phyloP scores from a whole-genome alignment of 371 early-diverging fungal genomes.

The Coemansia sp. region DNA sequence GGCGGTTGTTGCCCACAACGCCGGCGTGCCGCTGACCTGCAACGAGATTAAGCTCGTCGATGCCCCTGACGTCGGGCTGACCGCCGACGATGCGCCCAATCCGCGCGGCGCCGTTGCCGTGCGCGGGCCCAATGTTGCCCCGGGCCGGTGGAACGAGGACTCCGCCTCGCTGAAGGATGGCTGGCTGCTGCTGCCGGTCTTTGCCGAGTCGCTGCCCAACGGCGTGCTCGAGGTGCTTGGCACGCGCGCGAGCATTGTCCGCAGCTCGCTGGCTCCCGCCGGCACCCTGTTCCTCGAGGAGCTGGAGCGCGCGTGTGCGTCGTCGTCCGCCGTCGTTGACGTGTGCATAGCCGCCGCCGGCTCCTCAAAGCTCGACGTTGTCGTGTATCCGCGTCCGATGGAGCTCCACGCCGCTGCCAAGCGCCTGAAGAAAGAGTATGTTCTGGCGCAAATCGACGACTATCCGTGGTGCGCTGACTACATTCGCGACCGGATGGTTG shows the following conservation, averaged over 20 bases:
- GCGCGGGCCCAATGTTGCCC: conserved; percentile 60
- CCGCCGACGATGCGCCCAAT: conserved; percentile 66
- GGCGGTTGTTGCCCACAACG: conserved; percentile 55
- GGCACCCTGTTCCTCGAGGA: conserved; percentile 21
- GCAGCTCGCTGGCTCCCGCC: conserved; percentile 8
- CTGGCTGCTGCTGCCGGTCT: conserved; percentile 84
- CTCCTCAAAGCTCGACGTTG: conserved; percentile 9
- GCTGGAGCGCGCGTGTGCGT: conserved; percentile 19
- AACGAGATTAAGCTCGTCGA: conserved; percentile 86
- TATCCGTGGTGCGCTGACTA: conserved; percentile 42
- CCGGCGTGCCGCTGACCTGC: conserved; percentile 74
- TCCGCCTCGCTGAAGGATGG: conserved; percentile 69
- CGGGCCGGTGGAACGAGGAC: conserved; percentile 56
- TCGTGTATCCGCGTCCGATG: conserved; percentile 39
- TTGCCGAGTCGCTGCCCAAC: conserved; percentile 69
- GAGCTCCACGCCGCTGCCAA: conserved; percentile 28
- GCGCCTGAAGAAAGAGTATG: conserved; percentile 27
- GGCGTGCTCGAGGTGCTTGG: conserved; percentile 61
- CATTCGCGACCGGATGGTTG: conserved; percentile 29
- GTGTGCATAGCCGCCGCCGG: conserved; percentile 22
- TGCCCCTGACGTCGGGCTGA: conserved; percentile 51
- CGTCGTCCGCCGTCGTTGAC: conserved; percentile 30
- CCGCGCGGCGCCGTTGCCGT: conserved; percentile 74
- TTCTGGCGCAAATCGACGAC: conserved; percentile 19
- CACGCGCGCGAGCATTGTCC: conserved; percentile 4